Evolutionary conservation across 2,329 filamentous ascomycete species (phyloP), one percentile per base, ranked within the genome.

Genomic region (Arthrobotrys sphaeroides): DNA sequence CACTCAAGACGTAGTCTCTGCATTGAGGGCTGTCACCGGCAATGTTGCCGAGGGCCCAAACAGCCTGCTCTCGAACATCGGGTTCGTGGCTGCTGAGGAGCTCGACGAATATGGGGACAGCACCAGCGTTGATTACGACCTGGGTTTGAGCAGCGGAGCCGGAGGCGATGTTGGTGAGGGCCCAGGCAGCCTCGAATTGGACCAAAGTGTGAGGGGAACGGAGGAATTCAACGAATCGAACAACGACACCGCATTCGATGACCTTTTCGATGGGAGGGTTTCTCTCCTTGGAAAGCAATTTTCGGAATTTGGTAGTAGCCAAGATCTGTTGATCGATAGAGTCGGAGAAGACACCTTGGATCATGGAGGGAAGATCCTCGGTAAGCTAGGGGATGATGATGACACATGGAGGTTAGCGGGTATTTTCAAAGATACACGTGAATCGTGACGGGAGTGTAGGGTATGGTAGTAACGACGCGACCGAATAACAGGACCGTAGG

Each of bases 231-330:
- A 99, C 95, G 82, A 99, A 99, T 82, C 95, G 91, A 86, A 90
- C 91, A 79, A 99, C 95, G 78, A 99, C 95, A 81, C 95, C 95
- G 73, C 95, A 98, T 88, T 98, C 96, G 84, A 99, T 99, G 80
- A 99, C 95, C 83, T 96, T 93, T 86, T 99, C 95, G 83, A 99
- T 99, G 49, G 95, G 95, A 51, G 95, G 95, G 86, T 99, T 99
- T 82, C 95, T 92, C 87, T 99, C 95, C 86, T 99, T 99, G 79
- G 93, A 97, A 26, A 99, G 87, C 43, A 99, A 88, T 87, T 99
- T 99, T 83, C 95, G 88, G 87, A 99, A 99, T 84, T 97, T 97
- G 80, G 95, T 99, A 26, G 95, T 99, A 72, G 94, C 93, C 84
- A 94, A 90, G 80, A 99, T 99, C 85, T 99, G 95, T 80, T 91